phyloP scores from a whole-genome alignment of 768 basidiomycete species.

The Tubosaeta brunneosetosa region DNA sequence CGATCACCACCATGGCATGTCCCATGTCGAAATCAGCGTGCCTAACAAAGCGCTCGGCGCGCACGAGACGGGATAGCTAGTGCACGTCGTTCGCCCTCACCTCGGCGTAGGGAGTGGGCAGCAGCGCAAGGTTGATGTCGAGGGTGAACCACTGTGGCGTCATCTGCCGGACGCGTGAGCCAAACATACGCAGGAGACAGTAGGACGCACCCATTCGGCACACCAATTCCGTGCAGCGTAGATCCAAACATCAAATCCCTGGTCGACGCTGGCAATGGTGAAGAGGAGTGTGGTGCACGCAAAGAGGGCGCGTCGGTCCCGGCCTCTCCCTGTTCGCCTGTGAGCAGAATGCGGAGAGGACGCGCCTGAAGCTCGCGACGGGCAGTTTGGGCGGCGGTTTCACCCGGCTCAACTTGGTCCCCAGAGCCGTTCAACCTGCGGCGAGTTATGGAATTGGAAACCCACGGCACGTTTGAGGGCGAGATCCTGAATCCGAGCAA shows the following conservation, averaged over 20 bases:
- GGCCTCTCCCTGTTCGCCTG: constrained; percentile 65
- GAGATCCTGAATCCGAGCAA: constrained; percentile 43
- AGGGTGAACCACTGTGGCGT: too few relatives aligned
- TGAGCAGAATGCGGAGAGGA: too few relatives aligned
- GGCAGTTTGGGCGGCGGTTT: constrained; percentile 41
- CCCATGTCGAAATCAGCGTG: constrained; percentile 65
- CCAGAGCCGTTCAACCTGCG: constrained; percentile 83
- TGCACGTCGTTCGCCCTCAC: constrained; percentile 62
- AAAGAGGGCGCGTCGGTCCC: constrained; percentile 60
- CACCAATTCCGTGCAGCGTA: constrained; percentile 59
- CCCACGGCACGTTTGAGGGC: too few relatives aligned
- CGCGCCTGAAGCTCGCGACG: constrained; percentile 43
- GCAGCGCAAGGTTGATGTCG: background rate
- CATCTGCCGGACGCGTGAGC: too few relatives aligned
- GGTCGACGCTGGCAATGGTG: constrained; percentile 45
- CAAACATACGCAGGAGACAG: too few relatives aligned
- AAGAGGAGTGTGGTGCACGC: constrained; percentile 53
- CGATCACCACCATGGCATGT: constrained; percentile 71
- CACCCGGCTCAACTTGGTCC: constrained; percentile 73
- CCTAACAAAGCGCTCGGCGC: constrained; percentile 41
- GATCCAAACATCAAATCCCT: constrained; percentile 68
- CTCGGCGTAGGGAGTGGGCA: constrained; percentile 51
- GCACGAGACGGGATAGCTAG: constrained; percentile 65
- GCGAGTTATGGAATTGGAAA: too few relatives aligned
- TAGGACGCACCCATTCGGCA: constrained; percentile 56